phyloP scores from a whole-genome alignment of 2,329 filamentous ascomycete species.

The Paraconiothyrium brasiliense region DNA sequence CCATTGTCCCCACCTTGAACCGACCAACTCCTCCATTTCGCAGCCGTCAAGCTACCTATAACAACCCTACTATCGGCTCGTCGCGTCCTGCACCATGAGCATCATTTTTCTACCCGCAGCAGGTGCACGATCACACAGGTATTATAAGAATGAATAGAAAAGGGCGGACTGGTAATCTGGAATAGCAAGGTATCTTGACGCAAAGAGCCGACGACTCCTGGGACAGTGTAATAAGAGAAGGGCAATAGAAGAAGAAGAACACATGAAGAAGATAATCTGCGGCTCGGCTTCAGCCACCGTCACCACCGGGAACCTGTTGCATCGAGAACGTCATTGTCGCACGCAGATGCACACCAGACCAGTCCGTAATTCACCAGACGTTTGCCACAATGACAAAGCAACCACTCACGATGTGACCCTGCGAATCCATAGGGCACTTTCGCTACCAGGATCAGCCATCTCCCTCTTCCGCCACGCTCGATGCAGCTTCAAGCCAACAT shows the following conservation, averaged over 20 bases:
- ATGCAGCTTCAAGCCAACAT: conserved; percentile 52
- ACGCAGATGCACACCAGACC: neutral
- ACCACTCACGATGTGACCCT: conserved; percentile 43
- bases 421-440: conserved; percentile 51
- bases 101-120: no score
- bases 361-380: neutral
- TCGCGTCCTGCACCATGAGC: no score
- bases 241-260: neutral
- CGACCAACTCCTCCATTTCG: no score
- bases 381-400: no score
- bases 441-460: conserved; percentile 43
- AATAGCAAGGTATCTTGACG: neutral
- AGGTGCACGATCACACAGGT: no score
- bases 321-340: neutral
- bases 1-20: no score
- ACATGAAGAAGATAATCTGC: neutral
- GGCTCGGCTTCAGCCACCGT: neutral
- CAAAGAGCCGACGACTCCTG: neutral
- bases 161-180: no score
- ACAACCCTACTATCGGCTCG: no score
- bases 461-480: conserved; percentile 52
- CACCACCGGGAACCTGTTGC: neutral
- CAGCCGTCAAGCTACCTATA: no score
- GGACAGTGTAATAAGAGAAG: neutral
- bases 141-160: no score